Evolutionary conservation across 2,329 filamentous ascomycete species (phyloP), one percentile per base, ranked within the genome.

Genomic region (Rhinocladiella similis): DNA sequence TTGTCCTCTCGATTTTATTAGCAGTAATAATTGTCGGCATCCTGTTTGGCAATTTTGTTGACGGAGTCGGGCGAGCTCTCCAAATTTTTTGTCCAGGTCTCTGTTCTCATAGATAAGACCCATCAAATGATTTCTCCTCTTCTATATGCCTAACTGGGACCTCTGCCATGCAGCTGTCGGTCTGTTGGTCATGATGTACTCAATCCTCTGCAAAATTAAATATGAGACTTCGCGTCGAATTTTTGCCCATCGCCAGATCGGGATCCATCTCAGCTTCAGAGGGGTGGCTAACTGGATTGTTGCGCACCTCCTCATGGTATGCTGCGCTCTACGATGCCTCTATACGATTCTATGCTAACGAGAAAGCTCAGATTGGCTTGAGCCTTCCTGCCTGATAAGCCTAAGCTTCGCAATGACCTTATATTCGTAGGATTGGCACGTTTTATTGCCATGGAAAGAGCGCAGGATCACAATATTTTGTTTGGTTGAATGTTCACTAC

Each of bases 121-220:
- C 22, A 38, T 47, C 33, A 20, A 19, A 48, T 53, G 36, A n/a
- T 7, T 25, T 25, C 22, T 25, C 22, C 22, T 25, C 22, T 25
- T 25, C 22, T 25, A 25, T 25, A 25, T 25, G 22, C 22, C 22
- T 25, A 25, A 25, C 22, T 25, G 22, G 22, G 22, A 25, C 22
- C 22, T 25, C 19, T 20, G 25, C 35, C 27, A 46, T 18, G 9
- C 43, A 89, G 89, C 90, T 1, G 76, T 94, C 47, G 90, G 91
- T 0, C 75, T 95, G 0, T 79, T 96, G 1, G 85, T 94, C 39
- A 96, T 96, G 90, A 96, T 96, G 90, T 95, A 94, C 67, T 91
- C 90, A 0, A 95, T 95, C 59, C 77, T 95, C 0, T 95, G 90
- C 79, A 94, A 93, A 70, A 88, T 95, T 4, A 84, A 84, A 36